Evolutionary conservation across 768 basidiomycete species (phyloP), one percentile per base, ranked within the genome.

Genomic region (Calvatia gigantea): DNA sequence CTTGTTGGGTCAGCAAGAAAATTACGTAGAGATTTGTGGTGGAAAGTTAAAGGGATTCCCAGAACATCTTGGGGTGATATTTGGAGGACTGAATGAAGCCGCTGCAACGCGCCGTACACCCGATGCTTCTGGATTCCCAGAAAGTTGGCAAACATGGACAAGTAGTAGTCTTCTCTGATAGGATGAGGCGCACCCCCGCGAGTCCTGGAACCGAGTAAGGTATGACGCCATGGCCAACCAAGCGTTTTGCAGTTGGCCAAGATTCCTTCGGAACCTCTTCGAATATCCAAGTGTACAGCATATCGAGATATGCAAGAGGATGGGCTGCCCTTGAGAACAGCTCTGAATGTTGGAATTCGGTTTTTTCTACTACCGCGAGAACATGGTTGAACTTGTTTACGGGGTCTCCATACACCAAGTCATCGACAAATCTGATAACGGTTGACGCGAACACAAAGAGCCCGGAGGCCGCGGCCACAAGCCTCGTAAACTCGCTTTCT

Each of bases 381-480:
- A 52, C 44, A 37, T 44, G 54, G n/a, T 48, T 31, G 8, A 53
- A 60, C 41, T 21, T 11, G 19, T 12, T 12, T 2, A 33, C 27
- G 3, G 56, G 51, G 11, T 54, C n/a, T n/a, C 35, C 35, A n/a
- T n/a, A 11, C 4, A n/a, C 35, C n/a, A n/a, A n/a, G n/a, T 58
- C 58, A 15, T 52, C 62, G 33, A 67, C 51, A 52, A 59, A 66
- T 25, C 62, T 60, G 7, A 66, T 42, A 25, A 61, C 59, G 11
- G 63, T 65, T 1, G 64, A 59, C 1, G 58, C 62, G 28, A 65
- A 70, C 33, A 68, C 62, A 44, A 67, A 68, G 35, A 61, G 61
- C 6, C 66, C 64, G 2, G 59, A 61, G 3, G 68, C 60, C 21
- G 60, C 64, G 3, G 58, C 15, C 0, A 61, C 60, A 3, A 69